phyloP scores from a whole-genome alignment of 495 filamentous ascomycete species.

The Aspergillus egyptiacus region DNA sequence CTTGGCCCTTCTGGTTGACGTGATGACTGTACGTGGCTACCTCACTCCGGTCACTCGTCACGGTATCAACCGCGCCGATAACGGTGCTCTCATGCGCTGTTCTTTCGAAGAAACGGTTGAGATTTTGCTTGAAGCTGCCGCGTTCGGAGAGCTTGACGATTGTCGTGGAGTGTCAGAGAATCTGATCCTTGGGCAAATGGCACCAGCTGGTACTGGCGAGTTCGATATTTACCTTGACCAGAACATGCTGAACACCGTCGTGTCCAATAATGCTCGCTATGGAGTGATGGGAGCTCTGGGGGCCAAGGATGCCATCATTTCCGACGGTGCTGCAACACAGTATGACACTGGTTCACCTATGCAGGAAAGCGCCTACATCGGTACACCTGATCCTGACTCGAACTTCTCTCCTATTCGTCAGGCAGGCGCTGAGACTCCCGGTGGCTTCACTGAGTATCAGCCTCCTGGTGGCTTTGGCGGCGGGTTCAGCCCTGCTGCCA shows the following conservation, averaged over 20 bases:
- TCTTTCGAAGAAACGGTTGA: constrained; percentile 99
- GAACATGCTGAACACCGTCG: constrained; percentile 89
- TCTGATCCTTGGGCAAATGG: constrained; percentile 95
- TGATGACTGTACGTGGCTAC: constrained; percentile 92
- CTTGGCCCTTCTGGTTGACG: constrained; percentile 90
- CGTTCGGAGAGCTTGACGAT: constrained; percentile 90
- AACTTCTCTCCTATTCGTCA: constrained; percentile 86
- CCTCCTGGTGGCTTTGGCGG: constrained; percentile 48
- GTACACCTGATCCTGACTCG: constrained; percentile 73
- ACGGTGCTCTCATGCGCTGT: constrained; percentile 97
- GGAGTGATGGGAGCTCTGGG: constrained; percentile 70
- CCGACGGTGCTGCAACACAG: constrained; percentile 85
- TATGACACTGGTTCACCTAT: constrained; percentile 90
- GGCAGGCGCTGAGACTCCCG: constrained; percentile 65
- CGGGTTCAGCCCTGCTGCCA: constrained; percentile 58
- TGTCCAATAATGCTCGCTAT: constrained; percentile 80
- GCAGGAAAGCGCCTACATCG: constrained; percentile 67
- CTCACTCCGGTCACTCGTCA: constrained; percentile 96
- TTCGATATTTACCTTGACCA: constrained; percentile 90
- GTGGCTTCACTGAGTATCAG: constrained; percentile 64
- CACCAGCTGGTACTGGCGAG: constrained; percentile 92
- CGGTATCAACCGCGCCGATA: constrained; percentile 96
- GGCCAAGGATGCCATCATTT: constrained; percentile 59
- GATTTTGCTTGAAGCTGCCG: constrained; percentile 91
- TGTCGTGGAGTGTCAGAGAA: constrained; percentile 98